Conservation (phyloP, 2,329 filamentous ascomycete species). For the Dactylellina cionopaga region DNA sequence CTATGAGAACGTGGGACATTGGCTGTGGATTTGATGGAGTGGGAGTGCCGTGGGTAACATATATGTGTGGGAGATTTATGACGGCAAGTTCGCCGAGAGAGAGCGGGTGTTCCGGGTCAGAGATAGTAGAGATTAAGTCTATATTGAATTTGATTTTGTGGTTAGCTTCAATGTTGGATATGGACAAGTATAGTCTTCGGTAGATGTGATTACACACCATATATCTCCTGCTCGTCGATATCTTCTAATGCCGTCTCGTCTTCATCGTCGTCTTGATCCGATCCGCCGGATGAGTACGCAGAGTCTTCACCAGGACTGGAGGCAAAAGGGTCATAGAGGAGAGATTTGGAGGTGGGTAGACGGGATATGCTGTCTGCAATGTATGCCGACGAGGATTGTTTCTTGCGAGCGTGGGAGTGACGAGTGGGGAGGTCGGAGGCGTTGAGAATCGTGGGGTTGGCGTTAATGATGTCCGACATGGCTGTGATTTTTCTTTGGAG, state of each 20-base stretch:
- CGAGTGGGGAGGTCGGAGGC: slow-evolving; percentile 87
- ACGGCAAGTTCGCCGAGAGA: slow-evolving; percentile 93
- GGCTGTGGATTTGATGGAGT: slow-evolving; percentile 60
- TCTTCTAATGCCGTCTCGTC: slow-evolving; percentile 67
- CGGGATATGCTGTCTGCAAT: slow-evolving; percentile 58
- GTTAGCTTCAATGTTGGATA: too few relatives aligned
- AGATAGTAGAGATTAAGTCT: slow-evolving; percentile 95
- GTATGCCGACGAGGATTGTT: slow-evolving; percentile 53
- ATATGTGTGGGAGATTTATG: slow-evolving; percentile 93
- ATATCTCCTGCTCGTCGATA: slow-evolving; percentile 97
- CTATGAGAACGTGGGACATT: slow-evolving; percentile 78
- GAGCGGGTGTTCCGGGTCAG: slow-evolving; percentile 94
- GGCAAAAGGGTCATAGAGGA: slow-evolving; percentile 43
- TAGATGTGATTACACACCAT: slow-evolving; percentile 68
- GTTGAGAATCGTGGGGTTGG: slow-evolving; percentile 92
- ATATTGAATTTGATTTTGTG: too few relatives aligned
- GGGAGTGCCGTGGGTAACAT: slow-evolving; percentile 73
- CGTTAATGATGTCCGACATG: slow-evolving; percentile 71
- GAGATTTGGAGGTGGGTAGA: slow-evolving; percentile 32
- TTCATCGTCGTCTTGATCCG: slow-evolving; percentile 53
- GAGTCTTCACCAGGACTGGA: slow-evolving; percentile 30
- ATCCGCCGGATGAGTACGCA: slow-evolving; percentile 40
- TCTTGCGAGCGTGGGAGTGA: slow-evolving; percentile 56
- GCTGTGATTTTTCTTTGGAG: neutral
- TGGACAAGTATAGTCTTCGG: too few relatives aligned